Percentiles rank a stretch among this genome's conserved stretches.
These are phyloP conservation scores for Coniferiporia weirii DNA, from an alignment of 1,284 basidiomycete species.

Conservation along the genomic window DNA sequence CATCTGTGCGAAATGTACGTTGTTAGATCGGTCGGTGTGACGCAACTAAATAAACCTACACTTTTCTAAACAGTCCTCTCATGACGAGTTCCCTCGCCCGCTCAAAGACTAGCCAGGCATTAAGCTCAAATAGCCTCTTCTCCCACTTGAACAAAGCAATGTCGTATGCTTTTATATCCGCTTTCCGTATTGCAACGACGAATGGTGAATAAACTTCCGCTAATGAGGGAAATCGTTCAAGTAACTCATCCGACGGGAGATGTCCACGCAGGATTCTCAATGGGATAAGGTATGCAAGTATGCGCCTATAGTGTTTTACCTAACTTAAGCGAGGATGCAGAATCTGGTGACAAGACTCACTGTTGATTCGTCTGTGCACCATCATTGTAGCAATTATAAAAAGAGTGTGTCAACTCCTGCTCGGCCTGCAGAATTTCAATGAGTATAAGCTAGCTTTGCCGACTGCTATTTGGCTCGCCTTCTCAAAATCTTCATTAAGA, in stretches of 20 bases:
- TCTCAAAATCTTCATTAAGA: constrained; percentile 85
- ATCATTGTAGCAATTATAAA: constrained; percentile 67
- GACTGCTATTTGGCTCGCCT: constrained; percentile 38
- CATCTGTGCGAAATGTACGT: constrained; percentile 46
- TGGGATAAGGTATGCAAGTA: constrained; percentile 87
- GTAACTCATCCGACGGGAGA: constrained; percentile 66
- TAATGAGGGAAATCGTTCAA: constrained; percentile 70
- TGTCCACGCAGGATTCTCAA: constrained; percentile 83
- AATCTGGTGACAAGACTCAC: constrained; percentile 41
- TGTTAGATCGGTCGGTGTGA: background rate
- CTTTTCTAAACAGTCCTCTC: constrained; percentile 79
- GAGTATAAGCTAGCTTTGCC: background rate
- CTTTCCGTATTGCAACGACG: constrained; percentile 67
- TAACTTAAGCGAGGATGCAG: background rate
- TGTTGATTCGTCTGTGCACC: constrained; percentile 71
- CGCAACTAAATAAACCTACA: constrained; percentile 47
- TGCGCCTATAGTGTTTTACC: constrained; percentile 49
- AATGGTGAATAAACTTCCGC: constrained; percentile 77
- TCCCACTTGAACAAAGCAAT: constrained; percentile 64
- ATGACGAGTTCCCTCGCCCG: constrained; percentile 84
- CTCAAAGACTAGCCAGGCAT: constrained; percentile 84
- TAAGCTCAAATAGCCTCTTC: constrained; percentile 70
- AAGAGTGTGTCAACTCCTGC: constrained; percentile 76
- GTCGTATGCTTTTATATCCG: constrained; percentile 82
- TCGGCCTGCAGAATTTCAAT: constrained; percentile 53